phyloP scores from a whole-genome alignment of 2,329 filamentous ascomycete genomes.

The Sclerotiophoma versabilis region DNA sequence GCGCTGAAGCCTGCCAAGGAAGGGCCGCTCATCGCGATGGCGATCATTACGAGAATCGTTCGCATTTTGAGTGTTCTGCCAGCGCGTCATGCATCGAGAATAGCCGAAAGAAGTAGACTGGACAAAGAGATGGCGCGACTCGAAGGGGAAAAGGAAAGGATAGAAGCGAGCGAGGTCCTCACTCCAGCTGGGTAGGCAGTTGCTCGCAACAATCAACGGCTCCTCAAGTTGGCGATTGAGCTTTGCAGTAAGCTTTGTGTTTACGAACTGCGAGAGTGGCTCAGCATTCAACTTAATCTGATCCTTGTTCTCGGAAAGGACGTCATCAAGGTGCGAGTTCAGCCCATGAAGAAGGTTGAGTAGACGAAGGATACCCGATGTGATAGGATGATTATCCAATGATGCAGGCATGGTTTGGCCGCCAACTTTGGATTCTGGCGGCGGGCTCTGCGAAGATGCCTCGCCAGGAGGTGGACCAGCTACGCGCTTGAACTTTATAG shows the following conservation, averaged over 20 bases:
- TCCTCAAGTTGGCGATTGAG: slow-evolving; percentile 96
- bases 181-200: slow-evolving; percentile 93
- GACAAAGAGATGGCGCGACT: slow-evolving; percentile 94
- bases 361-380: slow-evolving; percentile 84
- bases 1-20: slow-evolving; percentile 87
- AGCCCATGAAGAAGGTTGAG: slow-evolving; percentile 91
- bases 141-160: slow-evolving; percentile 97
- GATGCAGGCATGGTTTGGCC: slow-evolving; percentile 76
- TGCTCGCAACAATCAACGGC: slow-evolving; percentile 94
- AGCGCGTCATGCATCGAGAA: slow-evolving; percentile 93
- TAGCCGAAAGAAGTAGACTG: slow-evolving; percentile 99
- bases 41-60: slow-evolving; percentile 84
- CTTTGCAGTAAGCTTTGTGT: slow-evolving; percentile 97
- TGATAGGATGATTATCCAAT: slow-evolving; percentile 81
- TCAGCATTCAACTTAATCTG: slow-evolving; percentile 76
- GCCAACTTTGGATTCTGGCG: slow-evolving; percentile 59
- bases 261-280: slow-evolving; percentile 92
- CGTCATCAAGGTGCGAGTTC: slow-evolving; percentile 92
- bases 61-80: slow-evolving; percentile 88
- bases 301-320: slow-evolving; percentile 79
- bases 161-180: slow-evolving; percentile 93
- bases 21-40: slow-evolving; percentile 85
- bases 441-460: slow-evolving; percentile 66
- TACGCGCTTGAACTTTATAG: slow-evolving; percentile 89
- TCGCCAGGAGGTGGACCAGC: slow-evolving; percentile 81